Evolutionary conservation across 2,329 filamentous ascomycete species (phyloP).

Genomic region (Thelonectria olida): DNA sequence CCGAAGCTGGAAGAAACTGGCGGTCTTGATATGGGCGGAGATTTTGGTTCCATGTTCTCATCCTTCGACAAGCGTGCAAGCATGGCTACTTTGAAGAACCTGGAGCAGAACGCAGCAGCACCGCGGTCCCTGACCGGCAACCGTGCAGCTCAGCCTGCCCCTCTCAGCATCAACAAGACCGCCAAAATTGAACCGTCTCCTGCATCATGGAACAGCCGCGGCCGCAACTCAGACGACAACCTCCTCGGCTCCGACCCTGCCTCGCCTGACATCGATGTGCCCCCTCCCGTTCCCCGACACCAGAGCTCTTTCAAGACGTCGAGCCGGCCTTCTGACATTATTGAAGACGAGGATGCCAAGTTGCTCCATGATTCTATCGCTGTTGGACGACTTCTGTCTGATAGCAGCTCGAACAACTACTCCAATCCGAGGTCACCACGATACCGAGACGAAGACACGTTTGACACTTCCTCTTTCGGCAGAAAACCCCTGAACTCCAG

Average conservation of each 20-base stretch:
- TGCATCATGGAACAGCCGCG: constrained; percentile 60
- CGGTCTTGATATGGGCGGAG: constrained; percentile 63
- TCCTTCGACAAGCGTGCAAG: constrained; percentile 66
- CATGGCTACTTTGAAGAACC: constrained; percentile 56
- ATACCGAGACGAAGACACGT: constrained; percentile 54
- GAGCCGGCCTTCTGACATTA: constrained; percentile 48
- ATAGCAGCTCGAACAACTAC: constrained; percentile 25
- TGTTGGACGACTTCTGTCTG: constrained; percentile 57
- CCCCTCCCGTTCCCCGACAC: constrained; percentile 53
- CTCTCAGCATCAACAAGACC: constrained; percentile 57
- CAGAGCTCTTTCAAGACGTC: constrained; percentile 44
- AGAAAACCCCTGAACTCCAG: constrained; percentile 40
- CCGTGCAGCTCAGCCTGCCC: constrained; percentile 53
- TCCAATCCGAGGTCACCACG: constrained; percentile 31
- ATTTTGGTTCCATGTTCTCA: constrained; percentile 66
- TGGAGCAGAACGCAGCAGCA: constrained; percentile 46
- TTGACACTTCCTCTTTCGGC: constrained; percentile 42
- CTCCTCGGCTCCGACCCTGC: constrained; percentile 52
- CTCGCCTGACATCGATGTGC: constrained; percentile 49
- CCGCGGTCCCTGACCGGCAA: constrained; percentile 58
- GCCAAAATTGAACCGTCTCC: constrained; percentile 56
- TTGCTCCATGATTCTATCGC: constrained; percentile 62
- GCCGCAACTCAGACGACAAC: constrained; percentile 57
- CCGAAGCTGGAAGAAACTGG: constrained; percentile 56
- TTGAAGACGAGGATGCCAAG: constrained; percentile 63